phyloP scores from a whole-genome alignment of 495 filamentous ascomycete species.

The Trypethelium eluteriae region DNA sequence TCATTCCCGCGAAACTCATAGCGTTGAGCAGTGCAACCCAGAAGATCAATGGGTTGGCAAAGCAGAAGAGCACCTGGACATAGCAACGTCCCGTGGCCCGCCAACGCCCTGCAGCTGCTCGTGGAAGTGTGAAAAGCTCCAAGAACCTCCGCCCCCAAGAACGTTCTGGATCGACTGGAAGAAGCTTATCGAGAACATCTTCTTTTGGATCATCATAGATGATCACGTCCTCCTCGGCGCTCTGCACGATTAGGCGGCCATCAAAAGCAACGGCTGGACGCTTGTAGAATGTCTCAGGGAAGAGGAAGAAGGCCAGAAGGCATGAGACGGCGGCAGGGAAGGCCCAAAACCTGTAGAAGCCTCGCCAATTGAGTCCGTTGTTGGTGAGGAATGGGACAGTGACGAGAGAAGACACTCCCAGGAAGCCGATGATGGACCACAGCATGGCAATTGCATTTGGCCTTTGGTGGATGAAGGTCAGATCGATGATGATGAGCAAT shows the following conservation, averaged over 20 bases:
- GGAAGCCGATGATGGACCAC: constrained; percentile 14
- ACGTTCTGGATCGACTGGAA: not conserved
- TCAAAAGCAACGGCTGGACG: constrained; percentile 17
- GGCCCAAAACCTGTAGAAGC: constrained; percentile 16
- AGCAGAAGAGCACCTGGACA: constrained; percentile 19
- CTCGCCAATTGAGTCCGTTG: constrained; percentile 16
- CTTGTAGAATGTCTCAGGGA: constrained; percentile 22
- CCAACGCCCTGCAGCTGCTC: constrained; percentile 14
- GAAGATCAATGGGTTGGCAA: constrained; percentile 20
- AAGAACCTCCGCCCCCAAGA: not conserved
- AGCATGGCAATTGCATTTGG: constrained; percentile 18
- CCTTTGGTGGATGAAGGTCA: constrained; percentile 22
- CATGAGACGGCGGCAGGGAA: constrained; percentile 13
- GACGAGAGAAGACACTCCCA: not conserved
- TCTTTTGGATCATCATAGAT: constrained; percentile 17
- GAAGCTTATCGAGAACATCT: not conserved
- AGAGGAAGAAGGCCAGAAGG: constrained; percentile 13
- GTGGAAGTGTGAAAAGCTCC: constrained; percentile 6
- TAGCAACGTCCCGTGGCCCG: constrained; percentile 14
- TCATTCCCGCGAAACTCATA: constrained; percentile 20
- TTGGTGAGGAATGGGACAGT: constrained; percentile 15
- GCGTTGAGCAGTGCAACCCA: constrained; percentile 17
- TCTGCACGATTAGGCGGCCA: constrained; percentile 18
- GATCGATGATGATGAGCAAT: constrained; percentile 20
- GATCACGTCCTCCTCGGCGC: constrained; percentile 15